Base-by-base conservation (phyloP, 2,329 filamentous ascomycete species). In the Rutstroemia sp. region DNA sequence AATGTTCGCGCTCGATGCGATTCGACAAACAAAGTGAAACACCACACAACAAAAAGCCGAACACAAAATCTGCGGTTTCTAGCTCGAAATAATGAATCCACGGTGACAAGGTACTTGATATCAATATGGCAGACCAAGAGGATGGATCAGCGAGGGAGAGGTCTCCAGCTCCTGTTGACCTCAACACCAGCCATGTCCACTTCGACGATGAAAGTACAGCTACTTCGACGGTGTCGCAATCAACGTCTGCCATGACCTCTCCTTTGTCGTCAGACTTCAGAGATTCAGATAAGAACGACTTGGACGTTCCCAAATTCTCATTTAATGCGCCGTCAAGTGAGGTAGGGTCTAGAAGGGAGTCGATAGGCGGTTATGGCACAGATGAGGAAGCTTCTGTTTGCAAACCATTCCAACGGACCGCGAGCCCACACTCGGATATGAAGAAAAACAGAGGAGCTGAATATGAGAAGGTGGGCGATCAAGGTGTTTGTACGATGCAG, bases 401-500 rank as follows among this genome's bases (percentile, higher is more conserved):
- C 23, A 75, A 75, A 57, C 81, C 82, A 3, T 84, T 84, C 57
- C 70, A 79, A 23, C 77, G 82, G 48, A 79, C 75, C 3, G 75
- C 73, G 21, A 84, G 79, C 63, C 80, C 67, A 5, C 59, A 59
- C 36, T 63, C 63, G 14, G 66, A 69, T 34, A 44, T 60, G 50
- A 66, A 64, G 53, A 62, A 63, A 47, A 67, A 64, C 42, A 69
- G 65, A 56, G 64, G 63, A 16, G 64, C 63, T 14, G 63, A 58
- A 52, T 67, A 69, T 55, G 67, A 66, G 42, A 69, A 69, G 51
- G 61, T 67, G 46, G 64, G 65, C 12, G 74, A 76, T 56, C 73
- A 78, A 54, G 75, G 75, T 2, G 72, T 79, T 46, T 76, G 73
- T 57, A 77, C 76, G 55, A 96, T 99, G 90, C 91, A 96, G 76